Evolutionary conservation across 169 alveolate genomes (phyloP), one percentile per base, ranked within the genome.

Genomic region (Plasmodium berghei): DNA sequence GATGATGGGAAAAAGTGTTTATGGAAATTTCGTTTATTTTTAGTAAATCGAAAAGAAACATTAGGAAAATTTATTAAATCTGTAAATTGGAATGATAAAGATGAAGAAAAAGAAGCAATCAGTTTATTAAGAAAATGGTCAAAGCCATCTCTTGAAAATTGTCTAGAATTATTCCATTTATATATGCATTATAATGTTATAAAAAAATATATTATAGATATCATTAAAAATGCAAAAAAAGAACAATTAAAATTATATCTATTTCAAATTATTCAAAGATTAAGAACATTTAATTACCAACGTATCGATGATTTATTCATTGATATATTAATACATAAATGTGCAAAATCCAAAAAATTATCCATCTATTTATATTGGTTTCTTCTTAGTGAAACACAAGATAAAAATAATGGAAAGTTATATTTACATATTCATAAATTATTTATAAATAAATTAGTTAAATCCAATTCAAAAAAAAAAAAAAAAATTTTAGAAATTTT

Each of bases 91-190:
- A 48, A 61, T 0, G 58, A 72, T 24, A 61, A 52, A 52, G 14
- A 42, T 18, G 94, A 93, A 69, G 46, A 63, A 61, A 66, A 58
- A n/a, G 88, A 70, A 9, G 93, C 93, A 10, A 56, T 73, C 46
- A 22, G 40, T 9, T 71, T 87, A 9, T 58, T 88, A 70, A 52
- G 55, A 12, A 22, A 42, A n/a, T 93, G 95, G 96, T 45, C 75
- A 0, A 59, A 85, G 45, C 94, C 94, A 5, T 18, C 52, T 46
- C 49, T 88, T 10, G 92, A 59, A 24, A 73, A 89, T 24, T 64
- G 93, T 46, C 55, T 93, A 67, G 96, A 93, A 49, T 52, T 93
- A n/a, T 42, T 93, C 8, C 73, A 93, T 18, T 28, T 58, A n/a
- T 85, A 93, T 52, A 56, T 93, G 48, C 83, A 67, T n/a, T 40